Conservation (phyloP, 2,329 filamentous ascomycete genomes). For the Fusarium clavum region DNA sequence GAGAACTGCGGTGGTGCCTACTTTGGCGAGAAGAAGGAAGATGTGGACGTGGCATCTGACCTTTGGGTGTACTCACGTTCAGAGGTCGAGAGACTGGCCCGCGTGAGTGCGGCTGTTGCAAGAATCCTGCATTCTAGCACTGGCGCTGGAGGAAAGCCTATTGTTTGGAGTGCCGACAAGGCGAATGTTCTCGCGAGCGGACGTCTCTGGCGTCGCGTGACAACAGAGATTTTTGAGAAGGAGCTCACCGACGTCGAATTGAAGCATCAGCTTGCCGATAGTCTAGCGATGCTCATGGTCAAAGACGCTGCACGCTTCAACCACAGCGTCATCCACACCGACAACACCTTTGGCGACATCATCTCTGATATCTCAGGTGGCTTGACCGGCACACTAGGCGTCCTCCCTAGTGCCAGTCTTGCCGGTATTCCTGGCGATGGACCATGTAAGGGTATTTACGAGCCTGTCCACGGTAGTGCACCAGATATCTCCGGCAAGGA, state of each 20-base stretch:
- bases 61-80: constrained; percentile 58
- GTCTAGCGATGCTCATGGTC: constrained; percentile 61
- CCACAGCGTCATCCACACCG: constrained; percentile 58
- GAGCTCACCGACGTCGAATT: constrained; percentile 59
- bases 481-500: constrained; percentile 80
- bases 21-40: constrained; percentile 61
- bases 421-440: constrained; percentile 55
- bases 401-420: constrained; percentile 59
- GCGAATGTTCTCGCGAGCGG: constrained; percentile 64
- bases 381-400: constrained; percentile 59
- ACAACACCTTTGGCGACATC: constrained; percentile 63
- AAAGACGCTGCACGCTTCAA: constrained; percentile 60
- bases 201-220: constrained; percentile 61
- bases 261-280: constrained; percentile 60
- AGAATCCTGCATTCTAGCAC: constrained; percentile 46
- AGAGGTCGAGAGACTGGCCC: constrained; percentile 61
- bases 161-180: constrained; percentile 63
- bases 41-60: constrained; percentile 58
- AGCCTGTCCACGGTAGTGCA: constrained; percentile 79
- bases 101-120: constrained; percentile 60
- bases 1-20: constrained; percentile 65
- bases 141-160: constrained; percentile 47
- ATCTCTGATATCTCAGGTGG: constrained; percentile 59
- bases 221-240: constrained; percentile 53
- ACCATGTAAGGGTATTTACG: constrained; percentile 77